phyloP scores from a whole-genome alignment of 2,329 filamentous ascomycete genomes.

The Tolypocladium cylindrosporum region DNA sequence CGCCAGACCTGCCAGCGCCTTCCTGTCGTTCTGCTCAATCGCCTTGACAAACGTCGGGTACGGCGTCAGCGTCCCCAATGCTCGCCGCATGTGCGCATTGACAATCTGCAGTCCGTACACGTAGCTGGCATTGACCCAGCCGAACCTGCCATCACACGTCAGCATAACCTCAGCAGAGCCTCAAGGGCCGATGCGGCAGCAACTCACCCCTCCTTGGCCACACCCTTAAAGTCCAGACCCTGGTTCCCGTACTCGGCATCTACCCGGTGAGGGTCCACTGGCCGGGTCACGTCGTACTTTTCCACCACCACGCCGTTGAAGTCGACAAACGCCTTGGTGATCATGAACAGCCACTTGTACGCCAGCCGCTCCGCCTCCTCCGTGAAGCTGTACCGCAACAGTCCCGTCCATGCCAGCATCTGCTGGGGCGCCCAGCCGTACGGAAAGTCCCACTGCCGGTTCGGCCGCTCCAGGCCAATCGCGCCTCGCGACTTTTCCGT shows the following conservation, averaged over 20 bases:
- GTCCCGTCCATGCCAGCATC: slow-evolving; percentile 91
- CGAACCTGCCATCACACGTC: slow-evolving; percentile 55
- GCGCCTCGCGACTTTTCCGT: slow-evolving; percentile 80
- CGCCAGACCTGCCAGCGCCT: slow-evolving; percentile 36
- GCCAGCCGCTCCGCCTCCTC: slow-evolving; percentile 82
- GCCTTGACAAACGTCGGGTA: slow-evolving; percentile 76
- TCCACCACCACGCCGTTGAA: slow-evolving; percentile 98
- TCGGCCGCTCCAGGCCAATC: slow-evolving; percentile 72
- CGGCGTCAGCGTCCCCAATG: slow-evolving; percentile 77
- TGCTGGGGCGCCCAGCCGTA: slow-evolving; percentile 99
- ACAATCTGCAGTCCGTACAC: slow-evolving; percentile 86
- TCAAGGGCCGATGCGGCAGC: background rate
- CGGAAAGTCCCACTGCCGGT: slow-evolving; percentile 96
- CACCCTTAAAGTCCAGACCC: slow-evolving; percentile 88
- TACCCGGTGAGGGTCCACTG: slow-evolving; percentile 83
- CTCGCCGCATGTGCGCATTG: slow-evolving; percentile 79
- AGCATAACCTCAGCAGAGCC: background rate
- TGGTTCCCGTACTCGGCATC: slow-evolving; percentile 98
- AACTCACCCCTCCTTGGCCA: slow-evolving; percentile 88
- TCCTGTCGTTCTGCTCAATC: slow-evolving; percentile 43
- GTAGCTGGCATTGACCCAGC: slow-evolving; percentile 98
- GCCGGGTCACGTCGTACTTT: slow-evolving; percentile 93
- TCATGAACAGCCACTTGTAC: slow-evolving; percentile 98
- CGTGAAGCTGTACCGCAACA: slow-evolving; percentile 84
- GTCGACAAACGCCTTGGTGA: slow-evolving; percentile 95